A percentile compares a stretch with the other conserved stretches of the same genome.
These are phyloP conservation scores for Pseudocercospora eumusae DNA, from an alignment of 2,329 filamentous ascomycete species.

Conservation along the genomic window DNA sequence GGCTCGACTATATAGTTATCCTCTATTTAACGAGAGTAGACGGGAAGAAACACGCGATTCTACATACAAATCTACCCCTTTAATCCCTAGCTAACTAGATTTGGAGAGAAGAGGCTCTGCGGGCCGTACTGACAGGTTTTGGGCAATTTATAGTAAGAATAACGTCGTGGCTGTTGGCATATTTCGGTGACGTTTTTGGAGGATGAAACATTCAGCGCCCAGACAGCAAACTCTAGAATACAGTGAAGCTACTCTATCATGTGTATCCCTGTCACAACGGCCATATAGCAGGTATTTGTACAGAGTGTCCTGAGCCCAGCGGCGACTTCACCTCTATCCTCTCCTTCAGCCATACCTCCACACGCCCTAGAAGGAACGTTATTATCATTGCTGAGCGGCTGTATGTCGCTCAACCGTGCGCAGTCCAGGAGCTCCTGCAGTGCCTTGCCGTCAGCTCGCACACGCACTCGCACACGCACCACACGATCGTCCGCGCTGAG, in stretches of 20 bases:
- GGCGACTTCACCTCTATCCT: neutral
- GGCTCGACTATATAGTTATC: too few species aligned
- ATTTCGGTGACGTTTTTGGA: neutral
- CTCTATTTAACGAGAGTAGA: too few species aligned
- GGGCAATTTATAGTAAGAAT: too few species aligned
- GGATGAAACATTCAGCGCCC: conserved; percentile 1
- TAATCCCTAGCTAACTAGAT: too few species aligned
- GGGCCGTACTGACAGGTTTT: too few species aligned
- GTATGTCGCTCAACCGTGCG: neutral
- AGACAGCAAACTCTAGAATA: conserved; percentile 10
- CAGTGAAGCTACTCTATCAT: conserved; percentile 8
- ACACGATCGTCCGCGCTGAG: conserved; percentile 4
- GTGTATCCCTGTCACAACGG: conserved; percentile 3
- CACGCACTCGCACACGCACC: neutral
- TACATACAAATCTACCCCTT: too few species aligned
- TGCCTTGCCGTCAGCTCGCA: neutral
- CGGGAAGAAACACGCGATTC: too few species aligned
- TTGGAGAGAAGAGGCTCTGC: too few species aligned
- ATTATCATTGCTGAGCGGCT: neutral
- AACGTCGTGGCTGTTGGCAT: neutral
- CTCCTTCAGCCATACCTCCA: neutral
- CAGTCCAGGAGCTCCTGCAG: neutral
- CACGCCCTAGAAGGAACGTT: too few species aligned
- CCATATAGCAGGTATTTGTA: conserved; percentile 5
- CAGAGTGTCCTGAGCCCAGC: conserved; percentile 2